Percentiles rank a stretch among this genome's conserved stretches.
These are phyloP conservation scores for Penicillium sp. DNA, from an alignment of 2,329 filamentous ascomycete species.

Conservation along the genomic window DNA sequence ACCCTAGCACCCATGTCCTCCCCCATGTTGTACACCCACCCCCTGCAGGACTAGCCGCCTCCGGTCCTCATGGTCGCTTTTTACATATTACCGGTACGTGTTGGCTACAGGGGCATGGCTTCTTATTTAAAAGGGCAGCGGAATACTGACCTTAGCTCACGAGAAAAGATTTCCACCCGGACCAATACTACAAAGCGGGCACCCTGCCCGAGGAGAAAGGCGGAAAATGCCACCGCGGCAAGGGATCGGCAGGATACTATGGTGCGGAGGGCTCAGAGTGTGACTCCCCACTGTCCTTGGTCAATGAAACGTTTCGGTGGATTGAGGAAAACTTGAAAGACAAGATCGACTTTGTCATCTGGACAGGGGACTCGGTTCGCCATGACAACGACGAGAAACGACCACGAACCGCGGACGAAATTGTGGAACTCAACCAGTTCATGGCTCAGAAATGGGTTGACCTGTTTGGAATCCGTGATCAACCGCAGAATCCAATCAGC, in stretches of 20 bases:
- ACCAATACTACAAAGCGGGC: constrained; percentile 81
- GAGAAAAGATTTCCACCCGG: constrained; percentile 80
- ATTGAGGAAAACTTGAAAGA: constrained; percentile 76
- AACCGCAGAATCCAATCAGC: constrained; percentile 50
- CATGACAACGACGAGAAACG: constrained; percentile 85
- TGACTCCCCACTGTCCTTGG: constrained; percentile 77
- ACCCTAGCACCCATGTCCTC: constrained; percentile 4
- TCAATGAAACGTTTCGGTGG: constrained; percentile 91
- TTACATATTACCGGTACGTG: constrained; percentile 42
- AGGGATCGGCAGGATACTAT: constrained; percentile 76
- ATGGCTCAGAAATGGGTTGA: constrained; percentile 77
- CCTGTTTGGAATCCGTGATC: constrained; percentile 63
- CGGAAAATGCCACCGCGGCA: constrained; percentile 74
- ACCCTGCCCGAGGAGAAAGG: constrained; percentile 65
- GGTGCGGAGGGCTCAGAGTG: constrained; percentile 87
- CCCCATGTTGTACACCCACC: constrained; percentile 3
- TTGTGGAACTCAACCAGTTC: constrained; percentile 75
- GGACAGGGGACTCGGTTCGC: constrained; percentile 88
- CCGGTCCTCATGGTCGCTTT: constrained; percentile 38
- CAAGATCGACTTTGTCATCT: constrained; percentile 84
- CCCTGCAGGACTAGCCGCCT: constrained; percentile 11
- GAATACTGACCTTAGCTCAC: constrained; percentile 1
- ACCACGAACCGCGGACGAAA: constrained; percentile 74
- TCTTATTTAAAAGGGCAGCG: background rate
- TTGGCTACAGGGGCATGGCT: background rate